Evolutionary conservation across 1,139 yeast genomes (phyloP), one percentile per base, ranked within the genome.

Genomic region (Saccharomyces hybrid): DNA sequence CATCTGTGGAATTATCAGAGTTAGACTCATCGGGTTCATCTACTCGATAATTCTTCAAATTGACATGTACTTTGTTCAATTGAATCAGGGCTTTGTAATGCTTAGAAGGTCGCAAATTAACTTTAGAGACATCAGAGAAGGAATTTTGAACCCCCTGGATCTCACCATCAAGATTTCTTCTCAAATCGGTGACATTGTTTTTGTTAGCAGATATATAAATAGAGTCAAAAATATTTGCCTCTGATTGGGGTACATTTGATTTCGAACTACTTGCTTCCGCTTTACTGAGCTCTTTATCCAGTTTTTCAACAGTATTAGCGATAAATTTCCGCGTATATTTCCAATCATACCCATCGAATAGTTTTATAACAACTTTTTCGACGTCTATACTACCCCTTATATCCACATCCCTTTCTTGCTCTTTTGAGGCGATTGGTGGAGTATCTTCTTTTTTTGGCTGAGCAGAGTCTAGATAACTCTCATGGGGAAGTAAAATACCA

Each of bases 261-360:
- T 62, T 66, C 11, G 55, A 57, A 23, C 57, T 59, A 4, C 58
- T 56, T 14, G 52, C 58, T 61, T 7, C 57, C 57, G 2, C 53
- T 56, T 49, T 62, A 62, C 29, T 69, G 68, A 19, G 58, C 54
- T 52, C 54, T 9, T 50, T 48, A 41, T 63, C 63, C 25, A 65
- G 49, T n/a, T 55, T 55, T 13, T 59, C 61, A 11, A 91, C 84
- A 0, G 88, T 88, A 5, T 77, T 79, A 25, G 78, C 74, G 28
- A 93, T 84, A 0, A 82, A 77, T 46, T 76, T 77, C 57, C 96
- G 76, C 0, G 98, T 89, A 50, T 81, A 82, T 55, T 80, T 80
- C 96, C 98, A 90, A 67, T 93, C 99, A 65, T 84, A 93, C 0
- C 99, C 99, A 72, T 93, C 99, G 67, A 81, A 83, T 46, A 93